Evolutionary conservation across 305 asterid species (phyloP).

Genomic region (Fraxinus latifolia): DNA sequence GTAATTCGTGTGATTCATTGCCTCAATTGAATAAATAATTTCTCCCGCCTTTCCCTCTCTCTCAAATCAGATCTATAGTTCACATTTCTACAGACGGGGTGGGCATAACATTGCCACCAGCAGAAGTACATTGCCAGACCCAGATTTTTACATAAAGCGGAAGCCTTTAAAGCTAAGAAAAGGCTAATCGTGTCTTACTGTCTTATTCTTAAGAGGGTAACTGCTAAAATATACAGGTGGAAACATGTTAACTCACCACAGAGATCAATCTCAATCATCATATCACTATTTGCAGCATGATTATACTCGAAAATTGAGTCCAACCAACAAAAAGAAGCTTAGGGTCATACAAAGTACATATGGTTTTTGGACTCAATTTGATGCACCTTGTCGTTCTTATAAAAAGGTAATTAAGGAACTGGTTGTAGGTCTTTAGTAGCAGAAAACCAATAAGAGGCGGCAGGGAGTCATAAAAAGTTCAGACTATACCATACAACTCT

Average conservation of each 20-base stretch:
- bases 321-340: neutral
- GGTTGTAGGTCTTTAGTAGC: neutral
- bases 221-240: neutral
- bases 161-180: neutral
- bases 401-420: neutral
- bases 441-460: neutral
- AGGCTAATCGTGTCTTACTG: neutral
- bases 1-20: too few relatives aligned
- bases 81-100: too few relatives aligned
- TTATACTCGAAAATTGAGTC: neutral
- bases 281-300: neutral
- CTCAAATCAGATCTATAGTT: too few relatives aligned
- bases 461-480: neutral
- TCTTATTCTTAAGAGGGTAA: neutral
- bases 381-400: neutral
- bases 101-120: neutral
- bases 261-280: neutral
- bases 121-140: neutral
- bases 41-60: too few relatives aligned
- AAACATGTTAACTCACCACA: neutral
- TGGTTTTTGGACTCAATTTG: neutral
- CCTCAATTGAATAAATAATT: too few relatives aligned
- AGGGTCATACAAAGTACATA: neutral
- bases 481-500: neutral
- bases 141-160: neutral